phyloP scores from a whole-genome alignment of 495 filamentous ascomycete genomes.

The Talaromyces borbonicus region DNA sequence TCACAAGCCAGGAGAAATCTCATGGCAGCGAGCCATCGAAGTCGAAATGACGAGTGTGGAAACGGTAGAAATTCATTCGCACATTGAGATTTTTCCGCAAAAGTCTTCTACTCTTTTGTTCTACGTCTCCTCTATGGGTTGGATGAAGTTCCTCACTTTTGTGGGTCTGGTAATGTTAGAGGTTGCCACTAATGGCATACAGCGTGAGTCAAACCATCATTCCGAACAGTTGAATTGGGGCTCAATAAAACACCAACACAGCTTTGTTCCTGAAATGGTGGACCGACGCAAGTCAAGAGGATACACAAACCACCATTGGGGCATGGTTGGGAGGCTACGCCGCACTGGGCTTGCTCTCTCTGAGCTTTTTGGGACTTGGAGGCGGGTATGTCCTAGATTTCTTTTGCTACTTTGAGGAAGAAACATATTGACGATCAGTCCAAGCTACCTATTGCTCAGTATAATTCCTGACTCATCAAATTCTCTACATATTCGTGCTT shows the following conservation, averaged over 20 bases:
- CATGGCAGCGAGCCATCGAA: background rate
- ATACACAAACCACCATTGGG: constrained; percentile 24
- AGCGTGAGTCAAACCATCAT: background rate
- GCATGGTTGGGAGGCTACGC: constrained; percentile 48
- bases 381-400: background rate
- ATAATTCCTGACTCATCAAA: constrained; percentile 1
- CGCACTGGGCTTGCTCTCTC: background rate
- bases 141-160: constrained; percentile 1
- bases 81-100: too few species aligned
- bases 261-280: constrained; percentile 26
- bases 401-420: background rate
- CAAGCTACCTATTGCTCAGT: background rate
- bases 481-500: background rate
- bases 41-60: background rate
- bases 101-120: background rate
- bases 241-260: too few species aligned
- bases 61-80: background rate
- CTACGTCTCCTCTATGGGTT: constrained; percentile 1
- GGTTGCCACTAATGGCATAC: constrained; percentile 4
- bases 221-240: too few species aligned
- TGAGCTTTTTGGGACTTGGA: background rate
- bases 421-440: background rate
- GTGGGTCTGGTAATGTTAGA: background rate
- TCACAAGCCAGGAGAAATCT: background rate
- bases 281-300: constrained; percentile 14